Evolutionary conservation across 208 protist genomes (phyloP), one percentile per base, ranked within the genome.

Genomic region (Acanthamoeba royreba): DNA sequence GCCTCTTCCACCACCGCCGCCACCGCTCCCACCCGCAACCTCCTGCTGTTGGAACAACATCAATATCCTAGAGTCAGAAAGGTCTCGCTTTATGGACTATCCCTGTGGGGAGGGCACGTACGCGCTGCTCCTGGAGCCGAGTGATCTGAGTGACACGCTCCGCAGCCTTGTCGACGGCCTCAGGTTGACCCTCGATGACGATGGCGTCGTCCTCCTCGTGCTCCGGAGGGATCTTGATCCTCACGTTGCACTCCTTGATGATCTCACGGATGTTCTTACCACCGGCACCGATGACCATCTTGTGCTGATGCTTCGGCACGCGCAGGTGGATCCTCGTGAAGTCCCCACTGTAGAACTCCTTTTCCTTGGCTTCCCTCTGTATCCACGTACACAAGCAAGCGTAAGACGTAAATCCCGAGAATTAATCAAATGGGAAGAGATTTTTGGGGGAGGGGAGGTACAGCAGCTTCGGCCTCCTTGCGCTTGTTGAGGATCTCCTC

Each of bases 251-350:
- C 47, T 53, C 43, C 49, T 53, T 66, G 42, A 81, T 81, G 19
- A 88, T 88, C 49, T 88, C 79, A 13, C 49, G 25, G n/a, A 88
- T 88, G n/a, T 7, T 88, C 47, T 88, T 88, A 45, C 79, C 79
- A 22, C 49, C 49, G 7, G 79, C 49, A 28, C 79, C 79, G 35
- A 88, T 88, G 79, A 88, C 45, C 25, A 88, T 31, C 47, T 43
- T 88, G 43, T 88, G 79, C 43, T 66, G 49, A 8, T 66, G 79
- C n/a, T 53, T 66, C 33, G 79, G 47, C 4, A 88, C 31, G 9
- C 19, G 4, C 28, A 88, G 33, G 11, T 19, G 40, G 79, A 88
- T 53, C 35, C 47, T 31, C 4, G 69, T 81, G 42, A 52, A 81
- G 40, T 81, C 69, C 4, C 69, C 69, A 28, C 69, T 81, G 38